phyloP scores from a whole-genome alignment of 2,329 filamentous ascomycete genomes.

The Cladobotryum protrusum region DNA sequence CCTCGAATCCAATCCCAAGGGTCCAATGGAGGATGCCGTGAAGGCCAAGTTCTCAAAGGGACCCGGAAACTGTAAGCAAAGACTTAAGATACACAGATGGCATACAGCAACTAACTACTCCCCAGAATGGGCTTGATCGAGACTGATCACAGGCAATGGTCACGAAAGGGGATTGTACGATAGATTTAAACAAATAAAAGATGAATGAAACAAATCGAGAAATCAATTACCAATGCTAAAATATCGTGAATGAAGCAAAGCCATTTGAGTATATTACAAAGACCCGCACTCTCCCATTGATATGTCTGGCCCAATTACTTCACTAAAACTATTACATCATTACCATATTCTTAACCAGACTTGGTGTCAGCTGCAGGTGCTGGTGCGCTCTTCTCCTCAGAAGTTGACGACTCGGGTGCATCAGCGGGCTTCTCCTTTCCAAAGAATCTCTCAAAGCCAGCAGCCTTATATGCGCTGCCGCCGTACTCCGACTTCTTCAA shows the following conservation, averaged over 20 bases:
- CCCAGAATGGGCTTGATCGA: too few relatives aligned
- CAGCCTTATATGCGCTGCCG: constrained; percentile 53
- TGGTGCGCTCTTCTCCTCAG: constrained; percentile 5
- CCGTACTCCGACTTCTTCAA: constrained; percentile 67
- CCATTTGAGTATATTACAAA: constrained; percentile 7
- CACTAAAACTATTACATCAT: constrained; percentile 14
- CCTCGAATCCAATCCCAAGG: constrained; percentile 60
- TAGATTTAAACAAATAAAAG: not conserved
- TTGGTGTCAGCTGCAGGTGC: not conserved
- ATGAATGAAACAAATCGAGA: not conserved
- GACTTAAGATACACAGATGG: not conserved
- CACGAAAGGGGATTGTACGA: not conserved
- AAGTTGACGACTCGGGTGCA: constrained; percentile 12
- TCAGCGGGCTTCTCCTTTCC: constrained; percentile 39
- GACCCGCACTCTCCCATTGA: not conserved
- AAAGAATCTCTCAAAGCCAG: constrained; percentile 52
- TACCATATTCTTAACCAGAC: constrained; percentile 14
- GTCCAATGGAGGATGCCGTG: constrained; percentile 54
- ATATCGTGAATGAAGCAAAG: not conserved
- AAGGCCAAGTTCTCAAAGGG: constrained; percentile 56
- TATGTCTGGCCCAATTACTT: constrained; percentile 3
- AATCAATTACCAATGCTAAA: not conserved
- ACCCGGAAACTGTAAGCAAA: constrained; percentile 12
- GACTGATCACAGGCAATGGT: not conserved
- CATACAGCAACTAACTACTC: too few relatives aligned